These are phyloP conservation scores for Stromatinia cepivora DNA, from an alignment of 2,329 filamentous ascomycete genomes.

Conservation along the genomic window DNA sequence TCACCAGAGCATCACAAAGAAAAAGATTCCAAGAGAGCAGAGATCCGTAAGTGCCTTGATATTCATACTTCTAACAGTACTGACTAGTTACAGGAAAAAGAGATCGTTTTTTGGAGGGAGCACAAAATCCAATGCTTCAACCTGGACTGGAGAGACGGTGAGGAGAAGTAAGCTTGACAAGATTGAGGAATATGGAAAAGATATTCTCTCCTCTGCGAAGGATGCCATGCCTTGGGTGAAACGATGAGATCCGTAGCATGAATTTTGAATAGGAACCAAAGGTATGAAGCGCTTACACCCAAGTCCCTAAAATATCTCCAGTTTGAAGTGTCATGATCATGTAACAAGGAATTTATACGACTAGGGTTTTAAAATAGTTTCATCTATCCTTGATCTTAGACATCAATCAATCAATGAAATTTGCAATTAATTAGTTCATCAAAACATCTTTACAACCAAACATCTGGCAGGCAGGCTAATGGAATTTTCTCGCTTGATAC, in stretches of 20 bases:
- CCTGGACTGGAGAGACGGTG: neutral
- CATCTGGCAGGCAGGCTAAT: no score
- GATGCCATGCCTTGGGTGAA: constrained; percentile 5
- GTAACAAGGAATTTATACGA: neutral
- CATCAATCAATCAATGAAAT: neutral
- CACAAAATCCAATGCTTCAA: neutral
- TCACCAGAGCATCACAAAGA: neutral
- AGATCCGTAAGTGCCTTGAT: neutral
- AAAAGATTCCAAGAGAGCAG: neutral
- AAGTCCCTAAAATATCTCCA: no score
- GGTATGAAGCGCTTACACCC: neutral
- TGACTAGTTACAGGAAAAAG: neutral
- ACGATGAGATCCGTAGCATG: neutral
- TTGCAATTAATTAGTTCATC: neutral
- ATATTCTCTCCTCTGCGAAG: constrained; percentile 1
- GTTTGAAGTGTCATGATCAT: no score
- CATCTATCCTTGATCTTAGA: neutral
- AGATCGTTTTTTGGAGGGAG: neutral
- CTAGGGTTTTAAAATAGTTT: neutral
- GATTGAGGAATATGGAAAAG: constrained; percentile 16
- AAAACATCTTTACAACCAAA: no score
- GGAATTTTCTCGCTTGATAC: no score
- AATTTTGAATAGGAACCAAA: neutral
- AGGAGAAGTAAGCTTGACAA: neutral
- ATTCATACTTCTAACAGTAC: neutral